Percentiles rank a stretch among this genome's conserved stretches.
phyloP scores from a whole-genome alignment of 768 basidiomycete species.

The Lactarius hatsudake region DNA sequence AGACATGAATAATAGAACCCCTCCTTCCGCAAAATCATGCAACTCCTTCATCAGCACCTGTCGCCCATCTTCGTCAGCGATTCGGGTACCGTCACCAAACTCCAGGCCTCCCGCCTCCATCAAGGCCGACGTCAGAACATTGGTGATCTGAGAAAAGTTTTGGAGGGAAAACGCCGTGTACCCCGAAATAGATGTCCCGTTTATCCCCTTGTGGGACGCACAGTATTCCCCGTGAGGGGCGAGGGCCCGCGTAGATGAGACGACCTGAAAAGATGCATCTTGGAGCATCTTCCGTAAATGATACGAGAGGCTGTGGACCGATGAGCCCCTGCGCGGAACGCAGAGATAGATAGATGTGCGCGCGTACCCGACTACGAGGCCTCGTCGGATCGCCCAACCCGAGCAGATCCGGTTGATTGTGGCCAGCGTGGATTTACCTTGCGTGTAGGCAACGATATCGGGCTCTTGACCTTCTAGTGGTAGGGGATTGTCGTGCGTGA shows the following conservation, averaged over 20 bases:
- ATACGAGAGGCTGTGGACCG: neutral
- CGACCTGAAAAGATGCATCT: neutral
- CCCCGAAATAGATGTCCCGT: neutral
- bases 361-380: too few relatives aligned
- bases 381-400: too few relatives aligned
- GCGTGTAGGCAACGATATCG: too few relatives aligned
- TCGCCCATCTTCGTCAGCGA: neutral
- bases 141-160: neutral
- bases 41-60: neutral
- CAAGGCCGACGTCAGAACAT: neutral
- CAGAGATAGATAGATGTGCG: too few relatives aligned
- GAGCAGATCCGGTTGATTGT: too few relatives aligned
- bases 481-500: neutral
- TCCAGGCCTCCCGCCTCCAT: neutral
- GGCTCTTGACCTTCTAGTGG: too few relatives aligned
- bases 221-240: slow-evolving; percentile 2
- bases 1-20: neutral
- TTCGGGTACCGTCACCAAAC: neutral
- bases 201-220: neutral
- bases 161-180: neutral
- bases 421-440: too few relatives aligned
- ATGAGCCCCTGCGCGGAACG: too few relatives aligned
- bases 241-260: neutral
- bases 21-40: neutral
- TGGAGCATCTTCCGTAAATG: neutral